Percentiles rank a stretch among this genome's conserved stretches.
Conservation (phyloP, 306 rosid species). For the Malus sylvestris region DNA sequence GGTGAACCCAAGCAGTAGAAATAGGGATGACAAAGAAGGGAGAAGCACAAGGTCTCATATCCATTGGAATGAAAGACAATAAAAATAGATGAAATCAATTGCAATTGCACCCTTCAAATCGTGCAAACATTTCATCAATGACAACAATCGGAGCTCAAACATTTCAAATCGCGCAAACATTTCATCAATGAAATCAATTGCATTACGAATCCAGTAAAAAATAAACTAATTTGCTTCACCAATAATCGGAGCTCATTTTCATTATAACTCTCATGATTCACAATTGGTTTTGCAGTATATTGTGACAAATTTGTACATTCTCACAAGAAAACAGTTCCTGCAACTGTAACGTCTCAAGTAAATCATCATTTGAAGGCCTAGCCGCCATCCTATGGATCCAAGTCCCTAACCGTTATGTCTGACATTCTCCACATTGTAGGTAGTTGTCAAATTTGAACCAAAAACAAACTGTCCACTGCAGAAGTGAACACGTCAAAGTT, state of each 20-base stretch:
- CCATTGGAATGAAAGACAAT: background rate
- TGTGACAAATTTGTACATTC: background rate
- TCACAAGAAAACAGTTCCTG: background rate
- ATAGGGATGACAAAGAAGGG: background rate
- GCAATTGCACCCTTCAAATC: background rate
- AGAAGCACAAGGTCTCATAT: slow-evolving; percentile 6
- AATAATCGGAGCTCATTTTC: background rate
- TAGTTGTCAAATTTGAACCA: slow-evolving; percentile 56
- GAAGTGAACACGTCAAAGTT: slow-evolving; percentile 11
- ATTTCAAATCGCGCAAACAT: too few relatives aligned
- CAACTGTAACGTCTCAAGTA: background rate
- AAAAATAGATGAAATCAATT: background rate
- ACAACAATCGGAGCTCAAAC: too few relatives aligned
- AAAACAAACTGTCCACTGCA: slow-evolving; percentile 47
- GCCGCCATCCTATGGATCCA: slow-evolving; percentile 55
- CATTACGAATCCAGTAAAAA: background rate
- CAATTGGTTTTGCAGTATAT: background rate
- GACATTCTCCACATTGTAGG: slow-evolving; percentile 71
- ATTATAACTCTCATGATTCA: background rate
- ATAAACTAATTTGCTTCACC: background rate
- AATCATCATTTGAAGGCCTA: background rate
- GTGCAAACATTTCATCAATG: background rate
- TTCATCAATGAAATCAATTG: too few relatives aligned
- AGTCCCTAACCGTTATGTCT: slow-evolving; percentile 61
- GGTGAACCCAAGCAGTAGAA: background rate